A percentile compares a stretch with the other conserved stretches of the same genome.
These are phyloP conservation scores for Silene uniflora DNA, from an alignment of 148 eudicot species.

Conservation along the genomic window DNA sequence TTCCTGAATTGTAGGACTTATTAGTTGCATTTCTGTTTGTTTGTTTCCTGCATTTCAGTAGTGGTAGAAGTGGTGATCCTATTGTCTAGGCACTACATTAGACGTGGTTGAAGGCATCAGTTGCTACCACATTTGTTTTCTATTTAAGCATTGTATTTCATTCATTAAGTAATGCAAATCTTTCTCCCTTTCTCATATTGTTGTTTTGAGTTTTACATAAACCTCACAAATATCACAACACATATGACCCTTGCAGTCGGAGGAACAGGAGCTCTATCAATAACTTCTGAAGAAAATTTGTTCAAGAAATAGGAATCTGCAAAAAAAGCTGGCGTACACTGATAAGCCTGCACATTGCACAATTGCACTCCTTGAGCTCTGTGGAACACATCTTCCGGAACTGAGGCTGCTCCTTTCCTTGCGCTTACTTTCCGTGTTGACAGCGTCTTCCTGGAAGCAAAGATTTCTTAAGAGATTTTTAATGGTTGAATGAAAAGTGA, in stretches of 20 bases:
- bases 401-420: constrained; percentile 90
- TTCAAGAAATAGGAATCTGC: constrained; percentile 91
- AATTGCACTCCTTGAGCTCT: constrained; percentile 85
- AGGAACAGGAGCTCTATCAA: constrained; percentile 69
- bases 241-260: constrained; percentile 74
- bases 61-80: too few species aligned
- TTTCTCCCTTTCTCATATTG: too few species aligned
- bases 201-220: too few species aligned
- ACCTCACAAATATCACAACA: too few species aligned
- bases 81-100: too few species aligned
- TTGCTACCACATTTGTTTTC: too few species aligned
- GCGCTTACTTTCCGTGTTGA: constrained; percentile 77
- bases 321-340: constrained; percentile 85
- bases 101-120: too few species aligned
- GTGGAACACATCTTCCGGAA: constrained; percentile 97
- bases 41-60: too few species aligned
- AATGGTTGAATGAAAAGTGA: background rate
- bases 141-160: too few species aligned
- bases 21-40: too few species aligned
- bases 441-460: constrained; percentile 64
- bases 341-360: constrained; percentile 94
- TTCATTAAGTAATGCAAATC: too few species aligned
- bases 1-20: too few species aligned
- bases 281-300: constrained; percentile 88
- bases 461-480: background rate